Evolutionary conservation across 106 monocot species (phyloP), one percentile per base, ranked within the genome.

Genomic region (Agapanthus africanus): DNA sequence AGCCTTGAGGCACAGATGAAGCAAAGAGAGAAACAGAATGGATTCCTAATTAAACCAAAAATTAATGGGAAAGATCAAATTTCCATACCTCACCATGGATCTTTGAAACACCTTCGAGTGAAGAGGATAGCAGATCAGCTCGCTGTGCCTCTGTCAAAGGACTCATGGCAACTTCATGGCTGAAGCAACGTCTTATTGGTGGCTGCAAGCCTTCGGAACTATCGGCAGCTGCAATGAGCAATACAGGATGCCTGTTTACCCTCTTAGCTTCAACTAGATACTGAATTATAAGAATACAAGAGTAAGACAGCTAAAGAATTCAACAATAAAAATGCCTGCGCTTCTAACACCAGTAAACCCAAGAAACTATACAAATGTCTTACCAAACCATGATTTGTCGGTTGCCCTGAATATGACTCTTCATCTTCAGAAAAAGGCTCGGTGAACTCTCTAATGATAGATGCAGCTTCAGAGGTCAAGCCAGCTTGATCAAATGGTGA

Each of bases 161-260:
- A 49, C 32, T 63, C 87, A 99, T 85, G 65, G 65, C 77, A 50
- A 92, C 75, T 67, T 99, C 92, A 89, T 99, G 87, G 70, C 80
- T 90, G 70, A 99, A 99, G 71, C 97, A 99, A 34, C 92, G 80
- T 34, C 89, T 80, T 14, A 99, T 81, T 49, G 78, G 22, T 50
- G 82, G 77, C 72, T 85, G 87, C 35, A 92, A 40, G 62, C 68
- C 83, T 65, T 99, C 92, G 74, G 82, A 61, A 66, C 71, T 84
- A 23, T 83, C 75, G n/a, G 89, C 89, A 50, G 80, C 65, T 46
- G 97, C 97, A 77, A 99, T 40, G 35, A 99, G 63, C 59, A 92
- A 80, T 49, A 99, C 73, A 50, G 65, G 79, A n/a, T 81, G 87
- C 36, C 63, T 74, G 54, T 54, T 84, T 51, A 68, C 38, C 54